Conservation (phyloP, 108 stramenopile species). For the Pseudonitzschia multiseries region DNA sequence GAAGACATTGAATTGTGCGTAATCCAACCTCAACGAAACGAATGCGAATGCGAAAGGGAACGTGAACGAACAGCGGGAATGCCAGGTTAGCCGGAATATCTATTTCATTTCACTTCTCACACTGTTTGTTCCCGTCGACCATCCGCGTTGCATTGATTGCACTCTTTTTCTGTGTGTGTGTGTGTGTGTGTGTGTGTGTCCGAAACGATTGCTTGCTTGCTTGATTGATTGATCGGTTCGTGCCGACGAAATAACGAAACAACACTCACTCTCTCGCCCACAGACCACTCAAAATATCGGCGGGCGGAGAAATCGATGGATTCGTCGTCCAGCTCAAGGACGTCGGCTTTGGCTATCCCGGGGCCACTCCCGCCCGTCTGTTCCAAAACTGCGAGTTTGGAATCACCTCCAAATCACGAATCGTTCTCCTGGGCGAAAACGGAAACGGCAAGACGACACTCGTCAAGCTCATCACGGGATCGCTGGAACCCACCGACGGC, state of each 20-base stretch:
- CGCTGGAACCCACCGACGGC: conserved; percentile 59
- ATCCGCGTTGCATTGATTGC: no score
- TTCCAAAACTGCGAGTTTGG: conserved; percentile 38
- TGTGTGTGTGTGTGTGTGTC: no score
- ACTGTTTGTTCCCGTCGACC: no score
- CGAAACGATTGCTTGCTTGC: no score
- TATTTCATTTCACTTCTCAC: no score
- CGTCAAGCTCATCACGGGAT: conserved; percentile 75
- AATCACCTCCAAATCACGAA: conserved; percentile 36
- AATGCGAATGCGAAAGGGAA: no score
- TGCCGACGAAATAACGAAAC: neutral
- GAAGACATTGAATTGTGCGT: conserved; percentile 46
- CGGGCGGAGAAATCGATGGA: conserved; percentile 49
- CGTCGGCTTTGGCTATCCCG: conserved; percentile 71
- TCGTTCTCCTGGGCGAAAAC: conserved; percentile 61
- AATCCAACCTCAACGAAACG: no score
- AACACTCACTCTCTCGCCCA: no score
- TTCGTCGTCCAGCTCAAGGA: conserved; percentile 69
- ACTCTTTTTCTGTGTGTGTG: no score
- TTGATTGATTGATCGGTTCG: no score
- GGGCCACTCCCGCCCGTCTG: conserved; percentile 21
- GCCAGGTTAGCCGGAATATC: no score
- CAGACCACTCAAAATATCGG: conserved; percentile 43
- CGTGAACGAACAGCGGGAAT: no score
- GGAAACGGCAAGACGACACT: conserved; percentile 73